Base-by-base conservation (phyloP, 1,139 yeast species). In the Petasospora fabianii region DNA sequence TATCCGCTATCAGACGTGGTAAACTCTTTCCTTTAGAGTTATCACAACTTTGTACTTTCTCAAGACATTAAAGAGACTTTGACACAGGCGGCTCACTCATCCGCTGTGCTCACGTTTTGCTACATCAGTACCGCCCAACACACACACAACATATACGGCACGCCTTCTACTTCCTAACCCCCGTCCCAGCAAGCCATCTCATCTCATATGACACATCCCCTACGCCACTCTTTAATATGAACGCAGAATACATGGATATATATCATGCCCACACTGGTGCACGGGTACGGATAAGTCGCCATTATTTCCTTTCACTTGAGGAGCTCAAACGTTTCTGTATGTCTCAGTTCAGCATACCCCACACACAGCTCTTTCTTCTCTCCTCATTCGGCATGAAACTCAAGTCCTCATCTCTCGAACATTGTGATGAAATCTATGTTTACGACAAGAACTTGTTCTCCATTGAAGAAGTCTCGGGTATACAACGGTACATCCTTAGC, bases 341-440 rank as follows among this genome's bases (percentile, higher is more conserved):
- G 39, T 55, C 61, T 8, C 60, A 64, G 29, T 66, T 77, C 50
- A 61, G 58, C 28, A 68, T 72, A 5, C 65, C 68, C 1, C 41
- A 50, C 1, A 73, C 69, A 19, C 73, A 77, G 48, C 56, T 80
- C 31, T 76, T 82, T 48, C 60, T 83, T n/a, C 60, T 83, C 32
- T 71, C 84, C 1, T 76, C 85, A 3, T 80, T 73, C 60, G 92
- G 88, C 0, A 69, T 74, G 34, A 77, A 74, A 50, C 64, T 81
- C 48, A 78, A 75, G 56, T 64, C 68, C 28, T 69, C 72, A 54
- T 51, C 51, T 11, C 43, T 47, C 30, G 58, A 51, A 33, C 51
- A 48, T 16, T 36, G 36, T 27, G 62, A 62, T 38, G 83, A 77
- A 41, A 64, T 81, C 3, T 81, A 72, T 55, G 77, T 75, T 1